Evolutionary conservation across 768 basidiomycete genomes (phyloP), one percentile per base, ranked within the genome.

Genomic region (Cystobasidiopsis lactophilus): DNA sequence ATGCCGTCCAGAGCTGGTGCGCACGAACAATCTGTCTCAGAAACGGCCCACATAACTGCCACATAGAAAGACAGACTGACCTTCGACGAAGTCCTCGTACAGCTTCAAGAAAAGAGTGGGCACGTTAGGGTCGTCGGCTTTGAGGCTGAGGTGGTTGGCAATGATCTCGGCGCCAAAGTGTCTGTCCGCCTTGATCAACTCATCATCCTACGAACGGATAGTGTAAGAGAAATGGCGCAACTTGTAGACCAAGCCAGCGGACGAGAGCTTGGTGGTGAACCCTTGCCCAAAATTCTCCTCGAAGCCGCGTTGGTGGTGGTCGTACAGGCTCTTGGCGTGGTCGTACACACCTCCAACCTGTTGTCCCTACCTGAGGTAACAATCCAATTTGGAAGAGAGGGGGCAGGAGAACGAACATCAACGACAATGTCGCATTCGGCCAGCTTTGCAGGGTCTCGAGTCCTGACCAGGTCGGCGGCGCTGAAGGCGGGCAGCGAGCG

Each of bases 301-400:
- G 66, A 98, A 98, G 0, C 82, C 88, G 39, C 89, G 77, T 63
- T 98, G 91, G 64, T 98, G 91, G 64, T 98, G 91, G 66, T 98
- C 91, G 65, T 85, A 98, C 37, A 80, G 74, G 50, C 79, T 75
- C 52, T 72, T 76, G 55, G 69, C 69, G 62, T 78, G 76, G 52
- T 91, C 85, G 66, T 95, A 98, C 23, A 82, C 74, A 5, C 82
- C 88, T 10, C 93, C 89, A 47, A 98, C 45, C 45, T 47, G 14
- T 35, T 7, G n/a, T 16, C 4, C 4, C 88, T 26, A 29, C 26
- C 14, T 4, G 16, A 13, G 23, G 16, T 7, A 47, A 10, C 10
- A 43, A 11, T 43, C 27, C 27, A 11, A 43, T 43, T 7, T 31
- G 23, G 26, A 26, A 47, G 45, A 5, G 16, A 29, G 4, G 7